A percentile compares a stretch with the other conserved stretches of the same genome.
Conservation (phyloP, 1,284 basidiomycete genomes). For the Agaricales sp. region DNA sequence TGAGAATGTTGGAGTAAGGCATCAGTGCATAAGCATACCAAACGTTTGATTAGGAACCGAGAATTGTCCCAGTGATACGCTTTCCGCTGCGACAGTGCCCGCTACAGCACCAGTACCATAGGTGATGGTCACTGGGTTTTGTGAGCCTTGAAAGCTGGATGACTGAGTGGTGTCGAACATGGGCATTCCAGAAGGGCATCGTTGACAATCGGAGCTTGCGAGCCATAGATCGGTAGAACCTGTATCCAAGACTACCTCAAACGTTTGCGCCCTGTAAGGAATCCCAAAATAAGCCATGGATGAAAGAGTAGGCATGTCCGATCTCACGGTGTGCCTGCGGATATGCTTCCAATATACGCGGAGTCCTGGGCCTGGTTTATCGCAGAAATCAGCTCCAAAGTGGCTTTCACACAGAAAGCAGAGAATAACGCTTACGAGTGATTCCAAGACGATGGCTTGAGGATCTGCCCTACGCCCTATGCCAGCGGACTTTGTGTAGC, state of each 20-base stretch:
- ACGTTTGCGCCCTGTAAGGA: constrained; percentile 22
- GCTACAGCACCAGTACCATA: background rate
- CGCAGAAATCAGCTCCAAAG: constrained; percentile 15
- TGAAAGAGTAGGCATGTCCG: background rate
- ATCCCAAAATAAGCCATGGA: background rate
- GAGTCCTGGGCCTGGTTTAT: constrained; percentile 28
- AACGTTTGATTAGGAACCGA: background rate
- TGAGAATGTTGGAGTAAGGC: background rate
- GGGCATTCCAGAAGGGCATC: constrained; percentile 25
- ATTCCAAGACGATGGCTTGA: constrained; percentile 19
- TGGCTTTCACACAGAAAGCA: background rate
- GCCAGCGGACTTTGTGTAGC: constrained; percentile 12
- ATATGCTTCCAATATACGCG: constrained; percentile 33
- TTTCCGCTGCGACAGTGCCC: background rate
- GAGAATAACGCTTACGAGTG: constrained; percentile 27
- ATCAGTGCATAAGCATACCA: background rate
- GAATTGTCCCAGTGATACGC: background rate
- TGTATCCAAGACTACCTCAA: constrained; percentile 46
- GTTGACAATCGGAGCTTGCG: constrained; percentile 33
- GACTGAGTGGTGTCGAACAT: constrained; percentile 35
- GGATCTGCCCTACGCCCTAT: constrained; percentile 8
- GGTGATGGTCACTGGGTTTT: constrained; percentile 15
- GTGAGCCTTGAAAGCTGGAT: constrained; percentile 21
- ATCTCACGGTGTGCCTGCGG: constrained; percentile 44
- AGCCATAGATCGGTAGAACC: constrained; percentile 85